These are phyloP conservation scores for Lagerstroemia fauriei DNA, from an alignment of 441 rosid species.

Conservation along the genomic window DNA sequence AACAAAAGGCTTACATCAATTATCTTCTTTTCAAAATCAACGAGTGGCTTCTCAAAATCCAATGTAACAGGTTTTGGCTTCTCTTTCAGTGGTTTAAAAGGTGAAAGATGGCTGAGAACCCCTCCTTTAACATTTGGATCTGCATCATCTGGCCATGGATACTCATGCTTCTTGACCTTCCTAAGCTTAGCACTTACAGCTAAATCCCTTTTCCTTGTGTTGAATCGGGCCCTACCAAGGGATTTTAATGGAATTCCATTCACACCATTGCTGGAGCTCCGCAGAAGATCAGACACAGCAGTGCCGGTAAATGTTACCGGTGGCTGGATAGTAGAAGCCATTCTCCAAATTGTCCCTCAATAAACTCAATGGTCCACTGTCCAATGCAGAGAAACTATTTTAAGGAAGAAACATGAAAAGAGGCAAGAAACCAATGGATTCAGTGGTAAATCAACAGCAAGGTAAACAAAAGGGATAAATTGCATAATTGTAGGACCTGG, in stretches of 20 bases:
- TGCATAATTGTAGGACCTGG: too few species aligned
- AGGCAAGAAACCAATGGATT: not conserved
- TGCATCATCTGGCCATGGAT: slow-evolving; percentile 82
- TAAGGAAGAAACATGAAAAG: not conserved
- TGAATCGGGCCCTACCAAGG: slow-evolving; percentile 48
- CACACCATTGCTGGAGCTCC: slow-evolving; percentile 58
- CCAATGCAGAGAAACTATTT: not conserved
- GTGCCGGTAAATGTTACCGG: slow-evolving; percentile 47
- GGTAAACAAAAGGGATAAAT: too few species aligned
- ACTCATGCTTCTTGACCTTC: slow-evolving; percentile 81
- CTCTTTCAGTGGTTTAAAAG: slow-evolving; percentile 74
- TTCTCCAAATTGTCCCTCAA: slow-evolving; percentile 25
- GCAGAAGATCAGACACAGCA: slow-evolving; percentile 76
- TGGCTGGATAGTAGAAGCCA: slow-evolving; percentile 68
- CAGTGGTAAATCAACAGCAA: not conserved
- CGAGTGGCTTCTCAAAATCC: slow-evolving; percentile 87
- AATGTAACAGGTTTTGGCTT: slow-evolving; percentile 74
- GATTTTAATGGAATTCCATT: slow-evolving; percentile 57
- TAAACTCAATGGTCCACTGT: not conserved
- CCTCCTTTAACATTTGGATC: slow-evolving; percentile 93
- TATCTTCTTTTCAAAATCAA: slow-evolving; percentile 76
- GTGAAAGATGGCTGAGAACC: slow-evolving; percentile 67
- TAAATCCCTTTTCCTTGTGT: slow-evolving; percentile 36
- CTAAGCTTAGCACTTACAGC: slow-evolving; percentile 55
- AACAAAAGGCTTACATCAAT: slow-evolving; percentile 49